Conservation (phyloP, 805 yeast species). For the Suhomyces tanzawaensis region DNA sequence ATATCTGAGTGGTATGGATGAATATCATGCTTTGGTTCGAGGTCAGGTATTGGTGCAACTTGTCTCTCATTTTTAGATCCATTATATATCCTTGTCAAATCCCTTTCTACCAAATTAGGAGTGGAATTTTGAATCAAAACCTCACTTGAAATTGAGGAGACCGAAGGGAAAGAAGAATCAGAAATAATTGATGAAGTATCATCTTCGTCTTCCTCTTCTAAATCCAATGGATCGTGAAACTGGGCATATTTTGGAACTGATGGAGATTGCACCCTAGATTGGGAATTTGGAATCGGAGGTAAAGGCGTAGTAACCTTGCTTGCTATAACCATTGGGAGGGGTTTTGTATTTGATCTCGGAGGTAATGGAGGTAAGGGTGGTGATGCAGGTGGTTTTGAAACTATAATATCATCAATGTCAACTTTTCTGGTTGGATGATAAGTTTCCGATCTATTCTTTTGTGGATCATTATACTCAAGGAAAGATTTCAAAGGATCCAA, state of each 20-base stretch:
- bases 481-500: slow-evolving; percentile 34
- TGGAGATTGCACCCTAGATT: not conserved
- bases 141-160: slow-evolving; percentile 18
- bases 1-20: slow-evolving; percentile 8
- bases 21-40: slow-evolving; percentile 8
- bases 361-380: slow-evolving; percentile 8
- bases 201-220: slow-evolving; percentile 11
- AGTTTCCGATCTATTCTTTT: slow-evolving; percentile 22
- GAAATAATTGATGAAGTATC: slow-evolving; percentile 13
- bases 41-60: slow-evolving; percentile 25
- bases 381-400: slow-evolving; percentile 4
- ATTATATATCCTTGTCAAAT: slow-evolving; percentile 30
- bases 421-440: slow-evolving; percentile 27
- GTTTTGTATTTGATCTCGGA: slow-evolving; percentile 1
- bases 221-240: slow-evolving; percentile 8
- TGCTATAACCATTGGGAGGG: slow-evolving; percentile 2
- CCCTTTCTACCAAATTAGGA: slow-evolving; percentile 17
- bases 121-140: slow-evolving; percentile 12
- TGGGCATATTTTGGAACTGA: not conserved
- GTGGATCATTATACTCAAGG: slow-evolving; percentile 24
- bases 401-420: slow-evolving; percentile 6
- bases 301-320: slow-evolving; percentile 3
- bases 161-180: slow-evolving; percentile 11
- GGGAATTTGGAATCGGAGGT: not conserved
- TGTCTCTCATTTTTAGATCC: slow-evolving; percentile 32